Conservation (phyloP, 768 basidiomycete genomes). For the Heimioporus sp. region DNA sequence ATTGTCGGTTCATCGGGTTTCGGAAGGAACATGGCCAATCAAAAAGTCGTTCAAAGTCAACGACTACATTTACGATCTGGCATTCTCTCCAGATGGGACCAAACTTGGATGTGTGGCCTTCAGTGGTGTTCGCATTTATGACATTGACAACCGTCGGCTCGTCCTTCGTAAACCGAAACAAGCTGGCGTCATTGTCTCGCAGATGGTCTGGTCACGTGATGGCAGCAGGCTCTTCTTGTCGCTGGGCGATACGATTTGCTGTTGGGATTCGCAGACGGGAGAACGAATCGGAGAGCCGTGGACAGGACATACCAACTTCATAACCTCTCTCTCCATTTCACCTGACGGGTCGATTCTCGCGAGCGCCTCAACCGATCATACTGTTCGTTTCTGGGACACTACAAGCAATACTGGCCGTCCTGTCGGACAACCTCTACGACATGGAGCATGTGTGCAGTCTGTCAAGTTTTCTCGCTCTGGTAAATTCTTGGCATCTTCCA, state of each 20-base stretch:
- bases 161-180: not conserved
- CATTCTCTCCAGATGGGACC: not conserved
- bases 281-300: not conserved
- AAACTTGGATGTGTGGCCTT: not conserved
- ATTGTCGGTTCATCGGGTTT: not conserved
- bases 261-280: conserved; percentile 5
- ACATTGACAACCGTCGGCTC: not conserved
- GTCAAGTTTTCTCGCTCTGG: conserved; percentile 1
- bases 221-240: not conserved
- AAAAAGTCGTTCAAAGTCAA: not conserved
- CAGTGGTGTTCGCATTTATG: not conserved
- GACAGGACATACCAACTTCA: not conserved
- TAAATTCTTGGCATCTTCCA: not conserved
- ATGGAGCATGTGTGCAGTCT: not conserved
- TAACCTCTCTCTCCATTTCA: not conserved
- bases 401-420: not conserved
- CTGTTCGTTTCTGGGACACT: conserved; percentile 9
- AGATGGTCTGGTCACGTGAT: conserved; percentile 4
- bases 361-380: conserved; percentile 1
- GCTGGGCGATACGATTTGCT: not conserved
- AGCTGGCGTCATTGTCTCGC: no score
- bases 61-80: not conserved
- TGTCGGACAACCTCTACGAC: not conserved
- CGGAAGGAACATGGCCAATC: not conserved
- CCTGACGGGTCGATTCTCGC: conserved; percentile 6